These are phyloP conservation scores for Gastrolobium villosum DNA, from an alignment of 306 rosid genomes.

Conservation along the genomic window DNA sequence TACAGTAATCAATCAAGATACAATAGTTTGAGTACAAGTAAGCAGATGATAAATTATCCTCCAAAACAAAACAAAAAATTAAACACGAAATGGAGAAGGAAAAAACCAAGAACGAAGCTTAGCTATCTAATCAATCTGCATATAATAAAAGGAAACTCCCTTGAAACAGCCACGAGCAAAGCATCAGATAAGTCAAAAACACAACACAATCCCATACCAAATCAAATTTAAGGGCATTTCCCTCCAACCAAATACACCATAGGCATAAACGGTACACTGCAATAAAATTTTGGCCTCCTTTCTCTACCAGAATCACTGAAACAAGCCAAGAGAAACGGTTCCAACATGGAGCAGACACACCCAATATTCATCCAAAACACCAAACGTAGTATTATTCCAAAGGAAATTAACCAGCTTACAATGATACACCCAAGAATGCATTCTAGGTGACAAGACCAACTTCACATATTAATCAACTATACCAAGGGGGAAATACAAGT, in stretches of 20 bases:
- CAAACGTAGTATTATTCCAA: background rate
- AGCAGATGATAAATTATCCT: constrained; percentile 19
- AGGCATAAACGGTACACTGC: background rate
- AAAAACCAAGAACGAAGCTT: background rate
- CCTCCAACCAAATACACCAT: background rate
- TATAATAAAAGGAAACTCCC: background rate
- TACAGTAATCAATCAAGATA: constrained; percentile 24
- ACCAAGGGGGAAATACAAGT: constrained; percentile 4
- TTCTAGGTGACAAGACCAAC: constrained; percentile 8
- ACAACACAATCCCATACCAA: background rate
- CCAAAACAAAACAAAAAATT: constrained; percentile 16
- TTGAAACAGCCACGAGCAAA: background rate
- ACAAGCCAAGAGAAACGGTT: background rate
- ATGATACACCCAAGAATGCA: background rate
- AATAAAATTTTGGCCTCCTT: background rate
- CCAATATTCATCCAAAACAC: background rate
- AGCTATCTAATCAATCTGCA: constrained; percentile 17
- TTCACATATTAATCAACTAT: constrained; percentile 10
- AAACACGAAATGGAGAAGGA: background rate
- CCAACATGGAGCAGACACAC: background rate
- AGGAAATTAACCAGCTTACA: constrained; percentile 7
- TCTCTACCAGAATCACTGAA: background rate
- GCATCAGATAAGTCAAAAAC: background rate
- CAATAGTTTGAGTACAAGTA: constrained; percentile 26
- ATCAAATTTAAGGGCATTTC: constrained; percentile 1